Evolutionary conservation across 2,329 filamentous ascomycete species (phyloP), one percentile per base, ranked within the genome.

Genomic region (Penicillium rolfsii): DNA sequence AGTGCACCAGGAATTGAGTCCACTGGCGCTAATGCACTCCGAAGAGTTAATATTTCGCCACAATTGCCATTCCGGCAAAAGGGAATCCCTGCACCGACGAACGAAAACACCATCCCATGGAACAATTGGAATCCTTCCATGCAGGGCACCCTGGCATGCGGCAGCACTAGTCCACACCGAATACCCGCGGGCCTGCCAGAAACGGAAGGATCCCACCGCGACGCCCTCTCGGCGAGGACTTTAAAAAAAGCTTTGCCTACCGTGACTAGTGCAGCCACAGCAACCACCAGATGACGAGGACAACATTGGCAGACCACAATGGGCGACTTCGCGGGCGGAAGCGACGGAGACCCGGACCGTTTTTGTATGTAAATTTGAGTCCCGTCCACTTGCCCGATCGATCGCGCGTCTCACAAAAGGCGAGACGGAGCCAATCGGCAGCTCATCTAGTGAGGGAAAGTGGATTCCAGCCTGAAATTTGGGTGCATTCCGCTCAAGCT

Each of bases 371-470:
- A 52, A 54, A 41, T 41, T 52, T 30, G 24, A 59, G 57, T 49
- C 56, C 16, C 33, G 28, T 50, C 56, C 38, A 52, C 28, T 11
- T 24, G 38, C 24, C 35, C 40, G 50, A 52, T 43, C 57, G 57
- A 59, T 59, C 41, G 30, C n/a, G 11, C 55, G 57, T 59, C 57
- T 59, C 57, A 49, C 30, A 28, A 49, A 28, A 19, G 24, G 38
- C 26, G 22, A 4, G 14, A 26, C 4, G 28, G 7, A 41, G 30
- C 57, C 57, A 54, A 59, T 59, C 41, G 40, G 5, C 12, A 9
- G 5, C 22, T 35, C 6, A n/a, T 9, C 19, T 12, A 4, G 1
- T 4, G 2, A 35, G 16, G 28, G 46, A 19, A 40, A 40, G 49
- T 52, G 49, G 49, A 26, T 19, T 52, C 30, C 33, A 9, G 35